Conservation (phyloP, 257 asterid species). For the Penstemon eatonii region DNA sequence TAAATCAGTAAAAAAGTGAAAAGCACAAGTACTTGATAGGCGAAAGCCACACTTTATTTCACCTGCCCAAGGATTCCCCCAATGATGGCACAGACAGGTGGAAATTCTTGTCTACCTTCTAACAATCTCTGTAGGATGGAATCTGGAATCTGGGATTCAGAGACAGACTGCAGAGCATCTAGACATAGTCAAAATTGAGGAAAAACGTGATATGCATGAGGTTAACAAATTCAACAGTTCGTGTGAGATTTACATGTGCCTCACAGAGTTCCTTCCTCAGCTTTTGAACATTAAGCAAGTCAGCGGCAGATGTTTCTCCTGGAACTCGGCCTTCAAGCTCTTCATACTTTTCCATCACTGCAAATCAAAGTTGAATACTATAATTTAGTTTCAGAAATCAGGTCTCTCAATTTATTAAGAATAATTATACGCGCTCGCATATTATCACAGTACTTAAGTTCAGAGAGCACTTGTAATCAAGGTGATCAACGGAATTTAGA, state of each 20-base stretch:
- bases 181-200: conserved; percentile 18
- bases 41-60: background rate
- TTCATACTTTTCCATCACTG: conserved; percentile 90
- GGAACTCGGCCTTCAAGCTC: conserved; percentile 64
- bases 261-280: conserved; percentile 76
- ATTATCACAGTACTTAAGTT: no score
- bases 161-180: conserved; percentile 47
- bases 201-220: conserved; percentile 18
- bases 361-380: conserved; percentile 14
- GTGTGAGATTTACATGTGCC: conserved; percentile 49
- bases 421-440: no score
- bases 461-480: no score
- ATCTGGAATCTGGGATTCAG: conserved; percentile 79
- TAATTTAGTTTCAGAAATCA: background rate
- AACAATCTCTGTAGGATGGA: conserved; percentile 69
- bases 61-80: conserved; percentile 99
- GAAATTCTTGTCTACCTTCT: conserved; percentile 71
- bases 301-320: conserved; percentile 72
- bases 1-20: conserved; percentile 5
- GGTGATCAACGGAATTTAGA: no score
- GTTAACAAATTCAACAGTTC: background rate
- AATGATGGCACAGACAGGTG: conserved; percentile 86
- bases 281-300: conserved; percentile 59
- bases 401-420: no score
- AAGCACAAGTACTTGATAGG: background rate